Evolutionary conservation across 148 eudicot genomes (phyloP).

Genomic region (Rhododendron mucronatum): DNA sequence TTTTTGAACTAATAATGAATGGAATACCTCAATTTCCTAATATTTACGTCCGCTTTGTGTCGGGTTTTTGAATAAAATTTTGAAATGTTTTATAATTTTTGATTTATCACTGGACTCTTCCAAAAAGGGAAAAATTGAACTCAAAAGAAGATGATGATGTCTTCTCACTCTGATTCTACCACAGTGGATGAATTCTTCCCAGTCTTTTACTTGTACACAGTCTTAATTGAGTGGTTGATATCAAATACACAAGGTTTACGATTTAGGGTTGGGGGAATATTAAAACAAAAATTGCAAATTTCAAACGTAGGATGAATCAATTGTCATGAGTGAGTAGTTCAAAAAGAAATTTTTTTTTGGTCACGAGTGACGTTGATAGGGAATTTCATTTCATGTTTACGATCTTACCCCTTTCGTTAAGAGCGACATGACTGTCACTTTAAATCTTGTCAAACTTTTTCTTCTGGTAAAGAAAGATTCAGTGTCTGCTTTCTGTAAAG

Average conservation of each 20-base stretch:
- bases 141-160: neutral
- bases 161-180: neutral
- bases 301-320: neutral
- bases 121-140: neutral
- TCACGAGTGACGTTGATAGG: neutral
- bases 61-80: neutral
- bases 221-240: too few relatives aligned
- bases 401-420: neutral
- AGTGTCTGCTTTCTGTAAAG: too few relatives aligned
- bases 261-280: too few relatives aligned
- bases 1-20: too few relatives aligned
- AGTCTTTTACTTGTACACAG: too few relatives aligned
- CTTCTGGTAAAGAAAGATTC: neutral
- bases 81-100: too few relatives aligned
- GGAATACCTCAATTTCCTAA: too few relatives aligned
- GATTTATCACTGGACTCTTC: too few relatives aligned
- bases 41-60: neutral
- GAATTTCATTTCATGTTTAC: neutral
- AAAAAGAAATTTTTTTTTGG: too few relatives aligned
- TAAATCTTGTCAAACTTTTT: neutral
- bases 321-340: too few relatives aligned
- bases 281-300: neutral
- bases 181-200: neutral
- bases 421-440: neutral
- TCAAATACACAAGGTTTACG: too few relatives aligned